phyloP scores from a whole-genome alignment of 192 early-diverging fungal species.

The Globomyces pollinis-pini region DNA sequence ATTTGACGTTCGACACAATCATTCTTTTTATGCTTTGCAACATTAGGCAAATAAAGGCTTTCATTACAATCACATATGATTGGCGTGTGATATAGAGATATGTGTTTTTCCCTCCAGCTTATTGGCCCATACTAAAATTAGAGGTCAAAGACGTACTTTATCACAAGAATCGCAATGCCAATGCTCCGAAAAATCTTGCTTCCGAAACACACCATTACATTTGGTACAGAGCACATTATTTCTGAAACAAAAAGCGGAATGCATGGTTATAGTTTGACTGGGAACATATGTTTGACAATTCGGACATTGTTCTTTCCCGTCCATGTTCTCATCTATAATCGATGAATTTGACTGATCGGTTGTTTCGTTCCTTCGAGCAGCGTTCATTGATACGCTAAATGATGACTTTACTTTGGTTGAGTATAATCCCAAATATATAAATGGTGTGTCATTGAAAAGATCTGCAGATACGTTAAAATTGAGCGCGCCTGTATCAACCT shows the following conservation, averaged over 20 bases:
- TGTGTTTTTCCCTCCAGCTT: slow-evolving; percentile 59
- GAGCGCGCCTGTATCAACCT: no score
- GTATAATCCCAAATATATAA: no score
- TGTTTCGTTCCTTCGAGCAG: not conserved
- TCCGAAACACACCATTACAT: slow-evolving; percentile 64
- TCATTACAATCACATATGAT: slow-evolving; percentile 55
- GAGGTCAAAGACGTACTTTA: not conserved
- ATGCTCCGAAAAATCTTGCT: slow-evolving; percentile 54
- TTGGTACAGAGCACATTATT: slow-evolving; percentile 64
- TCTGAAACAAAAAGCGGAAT: slow-evolving; percentile 69
- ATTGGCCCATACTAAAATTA: slow-evolving; percentile 23
- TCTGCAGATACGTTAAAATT: no score
- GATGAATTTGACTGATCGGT: not conserved
- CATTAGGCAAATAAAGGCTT: slow-evolving; percentile 25
- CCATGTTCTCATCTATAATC: not conserved
- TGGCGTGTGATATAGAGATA: slow-evolving; percentile 49
- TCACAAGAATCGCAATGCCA: slow-evolving; percentile 79
- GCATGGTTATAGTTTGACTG: slow-evolving; percentile 50
- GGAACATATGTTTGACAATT: slow-evolving; percentile 71
- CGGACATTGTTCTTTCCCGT: slow-evolving; percentile 34
- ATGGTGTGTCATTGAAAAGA: no score
- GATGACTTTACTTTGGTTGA: no score
- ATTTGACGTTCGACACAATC: slow-evolving; percentile 66
- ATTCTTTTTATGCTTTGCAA: slow-evolving; percentile 64
- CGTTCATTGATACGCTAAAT: no score